Conservation (phyloP, 805 yeast species). For the Aciculoconidium aculeatum region DNA sequence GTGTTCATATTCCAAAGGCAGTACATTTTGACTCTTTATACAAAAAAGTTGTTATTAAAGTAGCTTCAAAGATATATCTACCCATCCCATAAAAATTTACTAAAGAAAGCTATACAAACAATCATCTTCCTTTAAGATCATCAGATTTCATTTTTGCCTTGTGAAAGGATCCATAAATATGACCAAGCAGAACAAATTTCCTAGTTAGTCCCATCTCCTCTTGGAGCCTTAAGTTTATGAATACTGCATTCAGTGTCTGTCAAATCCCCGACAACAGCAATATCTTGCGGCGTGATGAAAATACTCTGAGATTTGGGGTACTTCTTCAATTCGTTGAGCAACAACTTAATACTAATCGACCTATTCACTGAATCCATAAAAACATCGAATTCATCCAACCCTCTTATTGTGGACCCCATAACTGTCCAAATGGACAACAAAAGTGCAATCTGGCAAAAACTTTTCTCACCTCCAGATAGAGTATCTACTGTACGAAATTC, state of each 20-base stretch:
- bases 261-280: constrained; percentile 60
- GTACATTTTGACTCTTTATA: too few species aligned
- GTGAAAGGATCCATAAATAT: too few species aligned
- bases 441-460: constrained; percentile 86
- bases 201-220: too few species aligned
- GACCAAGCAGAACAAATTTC: too few species aligned
- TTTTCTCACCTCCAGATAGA: constrained; percentile 94
- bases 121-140: too few species aligned
- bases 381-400: constrained; percentile 95
- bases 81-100: too few species aligned
- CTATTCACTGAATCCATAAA: constrained; percentile 95
- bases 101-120: too few species aligned
- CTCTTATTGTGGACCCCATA: constrained; percentile 82
- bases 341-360: constrained; percentile 66
- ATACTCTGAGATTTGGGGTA: constrained; percentile 76
- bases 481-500: constrained; percentile 69
- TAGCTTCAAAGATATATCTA: too few species aligned
- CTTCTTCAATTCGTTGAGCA: constrained; percentile 60
- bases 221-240: constrained; percentile 49
- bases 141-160: too few species aligned
- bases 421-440: constrained; percentile 87
- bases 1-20: too few species aligned
- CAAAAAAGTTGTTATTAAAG: too few species aligned
- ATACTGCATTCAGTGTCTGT: constrained; percentile 52
- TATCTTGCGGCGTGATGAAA: constrained; percentile 91